Evolutionary conservation across 1,284 basidiomycete species (phyloP), one percentile per base, ranked within the genome.

Genomic region (Schizophyllum amplum): DNA sequence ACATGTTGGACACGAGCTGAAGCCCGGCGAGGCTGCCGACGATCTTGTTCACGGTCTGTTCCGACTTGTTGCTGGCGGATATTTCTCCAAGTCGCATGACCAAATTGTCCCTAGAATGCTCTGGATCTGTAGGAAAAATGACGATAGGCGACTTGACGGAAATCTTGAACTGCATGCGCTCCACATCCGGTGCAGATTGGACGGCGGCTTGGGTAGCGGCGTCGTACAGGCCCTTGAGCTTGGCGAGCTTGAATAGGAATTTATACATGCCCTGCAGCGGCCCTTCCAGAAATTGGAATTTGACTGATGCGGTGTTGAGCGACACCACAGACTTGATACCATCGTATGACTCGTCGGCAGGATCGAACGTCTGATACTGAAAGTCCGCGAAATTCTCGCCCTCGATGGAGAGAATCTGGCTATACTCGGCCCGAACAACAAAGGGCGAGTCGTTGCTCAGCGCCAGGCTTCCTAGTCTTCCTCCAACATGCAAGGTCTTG

Each of bases 361-460:
- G 82, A 69, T 96, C 91, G 71, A 87, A 96, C 0, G 94, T 99
- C 71, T 98, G 90, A 71, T 99, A 98, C 56, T 83, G 84, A 74
- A 99, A 94, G 69, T 98, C 92, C 23, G 94, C 96, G 52, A 99
- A 84, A 69, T 99, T 92, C 64, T 94, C 85, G 46, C 95, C 97
- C 67, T 99, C 93, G 57, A 99, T 99, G 25, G 93, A 91, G 56
- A 99, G 74, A 7, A 99, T 80, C 65, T 94, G 84, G 66, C 92
- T 91, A 76, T 96, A 97, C 56, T 86, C 81, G 1, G 83, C 77
- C 20, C 81, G 77, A 33, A 82, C 73, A 15, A 76, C 75, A 56
- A 81, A 72, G 21, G 75, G 67, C 21, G 74, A 63, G 64, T 98
- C 90, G 67, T 99, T 96, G 60, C 80, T 83, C 52, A 99, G 73